Percentiles rank a stretch among this genome's conserved stretches.
Evolutionary conservation across 371 early-diverging fungal genomes (phyloP).

Genomic region (Chytridium lagenaria): DNA sequence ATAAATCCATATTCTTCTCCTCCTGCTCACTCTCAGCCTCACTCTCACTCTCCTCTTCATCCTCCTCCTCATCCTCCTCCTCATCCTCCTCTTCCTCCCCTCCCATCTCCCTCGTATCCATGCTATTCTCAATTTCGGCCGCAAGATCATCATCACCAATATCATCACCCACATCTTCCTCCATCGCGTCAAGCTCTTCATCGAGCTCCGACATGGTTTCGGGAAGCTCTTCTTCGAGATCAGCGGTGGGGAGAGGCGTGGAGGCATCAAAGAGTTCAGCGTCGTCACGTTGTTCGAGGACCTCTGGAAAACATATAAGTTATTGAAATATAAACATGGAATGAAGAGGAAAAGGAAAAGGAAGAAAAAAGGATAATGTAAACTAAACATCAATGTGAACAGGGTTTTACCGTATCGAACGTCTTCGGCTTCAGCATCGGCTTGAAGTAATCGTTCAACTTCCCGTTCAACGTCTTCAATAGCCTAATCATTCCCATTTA

Average conservation of each 20-base stretch:
- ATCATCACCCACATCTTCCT: conserved; percentile 23
- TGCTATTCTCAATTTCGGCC: conserved; percentile 26
- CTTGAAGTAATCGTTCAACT: conserved; percentile 83
- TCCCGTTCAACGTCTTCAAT: conserved; percentile 91
- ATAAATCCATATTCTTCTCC: not conserved
- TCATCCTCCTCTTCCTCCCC: conserved; percentile 35
- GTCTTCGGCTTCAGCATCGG: conserved; percentile 81
- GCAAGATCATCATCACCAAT: conserved; percentile 45
- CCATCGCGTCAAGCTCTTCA: conserved; percentile 35
- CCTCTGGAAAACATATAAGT: conserved; percentile 19
- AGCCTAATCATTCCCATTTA: conserved; percentile 51
- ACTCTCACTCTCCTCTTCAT: conserved; percentile 33
- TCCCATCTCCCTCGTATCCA: conserved; percentile 21
- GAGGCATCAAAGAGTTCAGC: not conserved
- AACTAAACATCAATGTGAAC: not conserved
- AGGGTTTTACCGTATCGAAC: conserved; percentile 63
- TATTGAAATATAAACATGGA: not conserved
- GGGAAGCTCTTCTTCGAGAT: conserved; percentile 17
- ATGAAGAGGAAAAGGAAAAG: no score
- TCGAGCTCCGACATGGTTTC: conserved; percentile 31
- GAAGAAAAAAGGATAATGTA: no score
- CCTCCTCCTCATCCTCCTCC: conserved; percentile 26
- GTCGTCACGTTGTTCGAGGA: conserved; percentile 26
- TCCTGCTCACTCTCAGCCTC: conserved; percentile 1
- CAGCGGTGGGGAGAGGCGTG: conserved; percentile 11